Evolutionary conservation across 805 yeast genomes (phyloP).

Genomic region (Torulaspora delbrueckii): DNA sequence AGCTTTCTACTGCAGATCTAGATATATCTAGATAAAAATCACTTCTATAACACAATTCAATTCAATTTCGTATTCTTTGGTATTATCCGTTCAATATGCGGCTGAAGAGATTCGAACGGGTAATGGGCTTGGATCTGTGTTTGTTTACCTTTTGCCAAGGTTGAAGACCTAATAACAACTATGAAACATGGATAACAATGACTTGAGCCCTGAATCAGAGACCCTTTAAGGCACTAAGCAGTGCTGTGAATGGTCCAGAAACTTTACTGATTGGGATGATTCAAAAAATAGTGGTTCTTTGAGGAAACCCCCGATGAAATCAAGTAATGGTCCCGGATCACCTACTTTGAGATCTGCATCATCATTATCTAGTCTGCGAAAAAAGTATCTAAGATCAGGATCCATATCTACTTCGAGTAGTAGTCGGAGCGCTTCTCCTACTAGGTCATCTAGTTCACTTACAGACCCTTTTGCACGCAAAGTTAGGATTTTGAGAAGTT

Average conservation of each 20-base stretch:
- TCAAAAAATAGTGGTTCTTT: constrained; percentile 20
- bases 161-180: not conserved
- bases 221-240: not conserved
- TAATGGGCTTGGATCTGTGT: constrained; percentile 2
- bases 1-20: not conserved
- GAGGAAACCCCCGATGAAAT: constrained; percentile 19
- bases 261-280: constrained; percentile 11
- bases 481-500: constrained; percentile 1
- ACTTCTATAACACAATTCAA: not conserved
- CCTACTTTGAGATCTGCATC: constrained; percentile 21
- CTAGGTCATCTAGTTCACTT: constrained; percentile 11
- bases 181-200: constrained; percentile 1
- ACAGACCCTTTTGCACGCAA: constrained; percentile 7
- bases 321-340: constrained; percentile 10
- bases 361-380: constrained; percentile 18
- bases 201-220: not conserved
- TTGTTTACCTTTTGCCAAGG: constrained; percentile 9
- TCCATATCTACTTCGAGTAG: constrained; percentile 11
- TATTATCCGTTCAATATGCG: not conserved
- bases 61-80: not conserved
- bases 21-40: not conserved
- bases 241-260: not conserved
- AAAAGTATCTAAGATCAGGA: constrained; percentile 8
- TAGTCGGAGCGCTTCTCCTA: constrained; percentile 17
- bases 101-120: constrained; percentile 2